A percentile compares a stretch with the other conserved stretches of the same genome.
phyloP scores from a whole-genome alignment of 2,329 filamentous ascomycete genomes.

The Fusarium napiforme region DNA sequence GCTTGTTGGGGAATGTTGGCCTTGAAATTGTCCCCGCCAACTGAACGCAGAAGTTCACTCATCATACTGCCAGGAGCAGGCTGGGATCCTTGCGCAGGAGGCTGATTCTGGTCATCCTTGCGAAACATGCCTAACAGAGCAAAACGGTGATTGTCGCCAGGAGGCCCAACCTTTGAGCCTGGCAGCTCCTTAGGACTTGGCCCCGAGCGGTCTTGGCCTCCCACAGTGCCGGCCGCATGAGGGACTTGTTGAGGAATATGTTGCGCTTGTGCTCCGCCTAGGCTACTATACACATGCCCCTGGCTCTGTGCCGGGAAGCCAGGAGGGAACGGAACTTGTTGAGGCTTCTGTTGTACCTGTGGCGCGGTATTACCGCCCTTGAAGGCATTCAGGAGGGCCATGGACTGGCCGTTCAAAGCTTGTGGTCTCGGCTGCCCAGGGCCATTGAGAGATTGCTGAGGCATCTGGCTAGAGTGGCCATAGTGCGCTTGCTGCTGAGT shows the following conservation, averaged over 20 bases:
- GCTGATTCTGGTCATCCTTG: slow-evolving; percentile 44
- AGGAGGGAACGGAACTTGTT: slow-evolving; percentile 19
- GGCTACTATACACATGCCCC: slow-evolving; percentile 17
- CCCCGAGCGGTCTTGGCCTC: slow-evolving; percentile 27
- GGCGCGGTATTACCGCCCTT: slow-evolving; percentile 46
- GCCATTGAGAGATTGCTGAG: slow-evolving; percentile 20
- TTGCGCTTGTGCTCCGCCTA: slow-evolving; percentile 16
- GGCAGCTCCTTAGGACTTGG: slow-evolving; percentile 45
- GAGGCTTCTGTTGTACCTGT: slow-evolving; percentile 37
- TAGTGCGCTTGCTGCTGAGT: slow-evolving; percentile 44
- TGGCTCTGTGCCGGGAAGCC: slow-evolving; percentile 24
- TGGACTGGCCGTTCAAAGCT: slow-evolving; percentile 55
- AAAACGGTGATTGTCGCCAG: slow-evolving; percentile 55
- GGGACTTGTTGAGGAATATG: slow-evolving; percentile 14
- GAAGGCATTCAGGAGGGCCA: slow-evolving; percentile 59
- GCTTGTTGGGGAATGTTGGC: slow-evolving; percentile 26
- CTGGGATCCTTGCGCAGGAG: slow-evolving; percentile 15
- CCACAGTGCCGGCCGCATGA: slow-evolving; percentile 9
- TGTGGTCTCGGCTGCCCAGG: slow-evolving; percentile 33
- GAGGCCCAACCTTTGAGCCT: slow-evolving; percentile 41
- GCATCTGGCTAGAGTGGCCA: slow-evolving; percentile 30
- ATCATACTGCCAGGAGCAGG: slow-evolving; percentile 33
- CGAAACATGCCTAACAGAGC: slow-evolving; percentile 67
- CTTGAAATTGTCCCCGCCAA: slow-evolving; percentile 14
- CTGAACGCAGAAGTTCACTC: slow-evolving; percentile 35